A percentile compares a stretch with the other conserved stretches of the same genome.
Conservation (phyloP, 225 moss, liverwort and hornwort species). For the Neckera pumila region DNA sequence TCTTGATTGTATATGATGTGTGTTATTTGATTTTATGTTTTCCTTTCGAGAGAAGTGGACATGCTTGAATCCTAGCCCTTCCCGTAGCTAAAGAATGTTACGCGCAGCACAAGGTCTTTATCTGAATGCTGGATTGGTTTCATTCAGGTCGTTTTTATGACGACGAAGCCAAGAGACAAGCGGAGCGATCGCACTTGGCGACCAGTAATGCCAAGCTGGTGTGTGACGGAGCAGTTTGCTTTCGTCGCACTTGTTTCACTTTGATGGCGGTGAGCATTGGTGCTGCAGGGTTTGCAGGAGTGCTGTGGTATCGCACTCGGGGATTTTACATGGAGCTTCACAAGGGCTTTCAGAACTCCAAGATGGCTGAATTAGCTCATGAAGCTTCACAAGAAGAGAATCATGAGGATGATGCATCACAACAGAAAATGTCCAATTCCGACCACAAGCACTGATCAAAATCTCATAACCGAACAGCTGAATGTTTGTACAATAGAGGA, state of each 20-base stretch:
- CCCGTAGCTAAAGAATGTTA: not conserved
- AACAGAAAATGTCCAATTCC: not conserved
- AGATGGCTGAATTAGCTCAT: not conserved
- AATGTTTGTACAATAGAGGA: not conserved
- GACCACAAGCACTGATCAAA: not conserved
- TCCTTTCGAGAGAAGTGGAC: not conserved
- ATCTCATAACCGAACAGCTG: not conserved
- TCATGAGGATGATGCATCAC: not conserved
- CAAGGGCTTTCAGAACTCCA: not conserved
- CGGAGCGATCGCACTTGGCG: not conserved
- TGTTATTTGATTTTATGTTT: not conserved
- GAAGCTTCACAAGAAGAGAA: not conserved
- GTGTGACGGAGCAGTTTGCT: slow-evolving; percentile 14
- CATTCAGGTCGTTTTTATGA: slow-evolving; percentile 5
- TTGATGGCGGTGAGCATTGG: slow-evolving; percentile 17
- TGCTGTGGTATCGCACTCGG: slow-evolving; percentile 11
- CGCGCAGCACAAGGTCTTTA: no score
- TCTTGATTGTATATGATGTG: not conserved
- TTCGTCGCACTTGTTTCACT: slow-evolving; percentile 8
- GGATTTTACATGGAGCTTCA: slow-evolving; percentile 8
- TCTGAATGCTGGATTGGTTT: not conserved
- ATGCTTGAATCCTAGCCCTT: not conserved
- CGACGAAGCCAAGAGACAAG: not conserved
- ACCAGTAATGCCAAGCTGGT: not conserved
- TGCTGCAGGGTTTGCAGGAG: slow-evolving; percentile 3